A percentile compares a stretch with the other conserved stretches of the same genome.
These are phyloP conservation scores for Coemansia sp. DNA, from an alignment of 192 early-diverging fungal species.

Conservation along the genomic window DNA sequence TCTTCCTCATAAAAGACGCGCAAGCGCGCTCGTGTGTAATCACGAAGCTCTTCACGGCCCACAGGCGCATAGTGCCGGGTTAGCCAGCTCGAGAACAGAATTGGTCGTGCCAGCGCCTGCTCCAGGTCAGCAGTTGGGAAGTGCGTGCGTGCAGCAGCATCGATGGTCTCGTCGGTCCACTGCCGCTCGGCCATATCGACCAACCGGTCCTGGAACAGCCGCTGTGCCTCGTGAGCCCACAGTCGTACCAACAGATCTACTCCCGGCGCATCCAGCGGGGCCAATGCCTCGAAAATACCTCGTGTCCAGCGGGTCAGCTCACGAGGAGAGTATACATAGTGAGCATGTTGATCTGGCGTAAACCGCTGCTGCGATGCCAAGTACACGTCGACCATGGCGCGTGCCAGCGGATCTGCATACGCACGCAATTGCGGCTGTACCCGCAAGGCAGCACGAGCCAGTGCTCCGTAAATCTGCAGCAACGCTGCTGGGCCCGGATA, in stretches of 20 bases:
- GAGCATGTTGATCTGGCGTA: constrained; percentile 96
- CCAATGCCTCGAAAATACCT: constrained; percentile 94
- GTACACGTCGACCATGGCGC: constrained; percentile 98
- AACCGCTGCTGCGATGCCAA: constrained; percentile 85
- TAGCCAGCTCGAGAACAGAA: constrained; percentile 97
- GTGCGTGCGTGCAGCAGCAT: constrained; percentile 76
- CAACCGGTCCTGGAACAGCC: constrained; percentile 98
- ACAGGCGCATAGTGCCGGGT: constrained; percentile 92
- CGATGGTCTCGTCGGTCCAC: constrained; percentile 89
- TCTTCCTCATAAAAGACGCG: constrained; percentile 99
- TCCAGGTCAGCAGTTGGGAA: constrained; percentile 80
- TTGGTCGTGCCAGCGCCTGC: constrained; percentile 78
- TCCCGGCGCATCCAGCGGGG: constrained; percentile 71
- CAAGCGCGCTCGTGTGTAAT: constrained; percentile 89
- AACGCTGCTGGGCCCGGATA: constrained; percentile 93
- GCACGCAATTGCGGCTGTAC: constrained; percentile 85
- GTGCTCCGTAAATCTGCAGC: constrained; percentile 93
- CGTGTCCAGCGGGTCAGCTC: constrained; percentile 99
- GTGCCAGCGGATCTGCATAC: constrained; percentile 86
- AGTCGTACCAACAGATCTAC: constrained; percentile 89
- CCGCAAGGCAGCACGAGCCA: constrained; percentile 90
- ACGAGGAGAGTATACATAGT: constrained; percentile 99
- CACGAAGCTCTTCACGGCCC: constrained; percentile 82
- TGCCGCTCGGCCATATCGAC: constrained; percentile 80
- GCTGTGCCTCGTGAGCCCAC: constrained; percentile 97